These are phyloP conservation scores for Kickxella alabastrina DNA, from an alignment of 192 early-diverging fungal genomes.

Conservation along the genomic window DNA sequence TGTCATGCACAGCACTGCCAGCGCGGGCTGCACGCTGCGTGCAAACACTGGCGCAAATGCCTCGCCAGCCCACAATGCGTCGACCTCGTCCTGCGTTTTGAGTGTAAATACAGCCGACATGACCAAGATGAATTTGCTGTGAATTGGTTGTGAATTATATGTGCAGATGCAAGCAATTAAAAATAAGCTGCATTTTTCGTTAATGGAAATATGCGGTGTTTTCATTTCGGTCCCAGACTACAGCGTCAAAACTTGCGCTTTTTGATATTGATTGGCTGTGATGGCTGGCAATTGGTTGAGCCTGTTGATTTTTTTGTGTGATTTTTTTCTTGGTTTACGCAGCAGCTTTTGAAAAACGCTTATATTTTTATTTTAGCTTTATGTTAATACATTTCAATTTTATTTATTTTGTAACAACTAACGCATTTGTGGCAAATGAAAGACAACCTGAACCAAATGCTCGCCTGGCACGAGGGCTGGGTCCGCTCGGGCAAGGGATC, in stretches of 20 bases:
- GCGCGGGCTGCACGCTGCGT: conserved; percentile 22
- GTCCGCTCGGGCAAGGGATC: conserved; percentile 20
- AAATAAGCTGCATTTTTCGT: too few species aligned
- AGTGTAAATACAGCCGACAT: too few species aligned
- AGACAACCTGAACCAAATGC: conserved; percentile 27
- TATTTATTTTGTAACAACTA: not conserved
- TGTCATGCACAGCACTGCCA: conserved; percentile 22
- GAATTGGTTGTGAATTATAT: too few species aligned
- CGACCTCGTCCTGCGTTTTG: conserved; percentile 14
- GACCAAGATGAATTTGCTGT: too few species aligned
- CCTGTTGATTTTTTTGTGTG: too few species aligned
- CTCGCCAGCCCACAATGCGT: conserved; percentile 31
- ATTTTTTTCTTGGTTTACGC: not conserved
- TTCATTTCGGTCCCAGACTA: too few species aligned
- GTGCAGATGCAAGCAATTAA: too few species aligned
- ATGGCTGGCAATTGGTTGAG: too few species aligned
- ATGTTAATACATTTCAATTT: not conserved
- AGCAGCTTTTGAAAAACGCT: not conserved
- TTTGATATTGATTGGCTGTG: too few species aligned
- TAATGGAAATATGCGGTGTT: too few species aligned
- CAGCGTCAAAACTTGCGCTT: too few species aligned
- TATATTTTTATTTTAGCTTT: not conserved
- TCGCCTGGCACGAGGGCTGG: conserved; percentile 31
- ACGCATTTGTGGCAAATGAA: conserved; percentile 18
- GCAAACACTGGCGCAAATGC: conserved; percentile 29